Percentiles rank a stretch among this genome's conserved stretches.
phyloP scores from a whole-genome alignment of 108 stramenopile genomes.

The Phaeodactylum tricornutum region DNA sequence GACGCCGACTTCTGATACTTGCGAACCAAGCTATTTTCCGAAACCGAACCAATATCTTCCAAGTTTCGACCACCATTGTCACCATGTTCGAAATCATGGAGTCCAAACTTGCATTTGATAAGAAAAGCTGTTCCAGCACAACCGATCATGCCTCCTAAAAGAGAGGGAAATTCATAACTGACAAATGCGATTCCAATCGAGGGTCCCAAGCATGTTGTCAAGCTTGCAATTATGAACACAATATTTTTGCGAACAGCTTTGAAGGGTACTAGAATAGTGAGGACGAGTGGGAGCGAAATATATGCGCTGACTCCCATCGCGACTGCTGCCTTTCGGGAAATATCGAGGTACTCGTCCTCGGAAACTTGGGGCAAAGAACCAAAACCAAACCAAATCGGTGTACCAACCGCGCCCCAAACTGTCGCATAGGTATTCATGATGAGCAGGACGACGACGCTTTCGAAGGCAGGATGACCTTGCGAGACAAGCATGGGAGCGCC shows the following conservation, averaged over 20 bases:
- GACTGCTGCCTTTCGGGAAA: constrained; percentile 32
- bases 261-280: constrained; percentile 34
- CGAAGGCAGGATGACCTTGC: constrained; percentile 31
- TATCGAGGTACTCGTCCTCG: constrained; percentile 29
- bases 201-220: constrained; percentile 22
- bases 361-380: constrained; percentile 20
- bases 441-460: constrained; percentile 39
- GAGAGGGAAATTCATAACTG: constrained; percentile 43
- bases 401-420: constrained; percentile 54
- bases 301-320: constrained; percentile 27
- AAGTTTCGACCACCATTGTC: too few species aligned
- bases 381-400: constrained; percentile 59
- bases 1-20: too few species aligned
- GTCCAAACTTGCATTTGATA: constrained; percentile 31
- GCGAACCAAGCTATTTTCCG: too few species aligned
- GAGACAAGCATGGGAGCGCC: constrained; percentile 52
- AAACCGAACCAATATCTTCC: too few species aligned
- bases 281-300: constrained; percentile 31
- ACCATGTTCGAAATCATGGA: constrained; percentile 6
- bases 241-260: constrained; percentile 25
- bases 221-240: constrained; percentile 26
- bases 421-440: constrained; percentile 59
- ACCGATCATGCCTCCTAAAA: constrained; percentile 53
- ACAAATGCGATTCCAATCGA: constrained; percentile 32
- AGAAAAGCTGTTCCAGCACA: constrained; percentile 26